Base-by-base conservation (phyloP, 768 basidiomycete species). In the Boletus barrowsii region DNA sequence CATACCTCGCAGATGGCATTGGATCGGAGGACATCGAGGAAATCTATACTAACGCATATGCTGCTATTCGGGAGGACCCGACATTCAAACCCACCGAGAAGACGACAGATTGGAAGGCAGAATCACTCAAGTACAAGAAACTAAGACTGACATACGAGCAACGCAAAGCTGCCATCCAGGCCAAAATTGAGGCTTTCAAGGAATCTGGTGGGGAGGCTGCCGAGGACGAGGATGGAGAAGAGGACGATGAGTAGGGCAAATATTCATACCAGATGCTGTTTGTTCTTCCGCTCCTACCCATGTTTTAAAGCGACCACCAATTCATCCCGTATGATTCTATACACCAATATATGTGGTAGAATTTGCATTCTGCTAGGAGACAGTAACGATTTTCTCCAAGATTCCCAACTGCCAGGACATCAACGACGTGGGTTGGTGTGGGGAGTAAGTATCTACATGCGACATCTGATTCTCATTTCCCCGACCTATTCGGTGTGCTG, bases 21-120 rank as follows among this genome's bases (percentile, higher is more conserved):
- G 92, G 92, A 54, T 96, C 93, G 3, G 97, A 95, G 61, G 96
- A 98, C 67, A 93, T 98, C 2, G 93, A 98, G 73, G 97, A 98
- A 70, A 87, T 99, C 57, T 98, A 90, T 79, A 81, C 83, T 37
- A 89, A 88, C 66, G 95, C 92, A 3, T 91, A 97, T 76, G 88
- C 91, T 51, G 91, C 93, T 58, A 99, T 98, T 73, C 91, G 97
- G 58, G 95, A 95, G 69, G 87, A 97, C 70, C 96, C 97, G 44
- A 73, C 75, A 20, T 95, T 95, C 83, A 86, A 90, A 73, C 87
- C 92, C 47, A 84, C 88, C 37, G 90, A 94, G 57, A 97, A 98
- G 78, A 74, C 86, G 40, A 81, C 81, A 66, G 91, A 95, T 76
- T 98, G 95, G 95, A 93, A 88, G 71, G 79, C 87, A 32, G 96